Evolutionary conservation across 1,284 basidiomycete genomes (phyloP).

Genomic region (Inonotus obliquus): DNA sequence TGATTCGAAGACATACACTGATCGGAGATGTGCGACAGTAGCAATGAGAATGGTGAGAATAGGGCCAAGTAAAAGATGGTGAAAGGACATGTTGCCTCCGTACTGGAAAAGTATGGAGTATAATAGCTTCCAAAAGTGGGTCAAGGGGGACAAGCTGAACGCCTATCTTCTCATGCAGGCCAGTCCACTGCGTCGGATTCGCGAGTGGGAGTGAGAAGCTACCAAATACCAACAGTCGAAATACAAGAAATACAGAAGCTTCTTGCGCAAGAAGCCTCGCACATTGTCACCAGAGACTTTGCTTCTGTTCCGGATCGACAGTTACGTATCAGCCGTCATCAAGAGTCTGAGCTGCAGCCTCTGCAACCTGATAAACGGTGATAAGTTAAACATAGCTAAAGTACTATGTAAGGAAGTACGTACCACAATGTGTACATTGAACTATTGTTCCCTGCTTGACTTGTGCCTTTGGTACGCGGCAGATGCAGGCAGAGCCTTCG

Average conservation of each 20-base stretch:
- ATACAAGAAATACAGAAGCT: neutral
- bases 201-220: neutral
- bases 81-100: neutral
- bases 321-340: constrained; percentile 19
- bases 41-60: neutral
- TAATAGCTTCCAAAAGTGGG: neutral
- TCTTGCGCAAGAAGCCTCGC: neutral
- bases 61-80: neutral
- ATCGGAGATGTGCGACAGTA: neutral
- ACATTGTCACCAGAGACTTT: neutral
- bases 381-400: neutral
- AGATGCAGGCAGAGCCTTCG: constrained; percentile 98
- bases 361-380: constrained; percentile 56
- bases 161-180: neutral
- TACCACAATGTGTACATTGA: constrained; percentile 95
- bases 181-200: neutral
- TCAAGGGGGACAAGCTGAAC: no score
- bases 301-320: neutral
- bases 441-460: constrained; percentile 91
- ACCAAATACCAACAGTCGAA: neutral
- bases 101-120: neutral
- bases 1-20: neutral
- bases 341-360: constrained; percentile 83
- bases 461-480: constrained; percentile 93
- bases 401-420: constrained; percentile 31